Conservation (phyloP, 2,329 filamentous ascomycete species). For the Colletotrichum siamense region DNA sequence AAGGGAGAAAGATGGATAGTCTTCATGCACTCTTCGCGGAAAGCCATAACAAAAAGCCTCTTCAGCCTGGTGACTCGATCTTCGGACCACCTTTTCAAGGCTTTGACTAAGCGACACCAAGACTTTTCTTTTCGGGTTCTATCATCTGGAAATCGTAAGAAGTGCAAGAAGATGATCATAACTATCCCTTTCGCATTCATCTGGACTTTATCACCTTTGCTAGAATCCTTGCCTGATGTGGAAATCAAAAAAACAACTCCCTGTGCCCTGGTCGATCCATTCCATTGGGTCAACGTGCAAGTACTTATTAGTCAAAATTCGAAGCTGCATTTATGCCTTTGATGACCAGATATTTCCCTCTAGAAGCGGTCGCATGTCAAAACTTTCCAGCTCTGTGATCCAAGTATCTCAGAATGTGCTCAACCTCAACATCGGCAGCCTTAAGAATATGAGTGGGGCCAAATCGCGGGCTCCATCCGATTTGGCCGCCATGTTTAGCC, state of each 20-base stretch:
- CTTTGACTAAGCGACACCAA: not conserved
- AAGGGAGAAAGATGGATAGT: not conserved
- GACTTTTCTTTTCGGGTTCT: not conserved
- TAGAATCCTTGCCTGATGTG: fast-evolving
- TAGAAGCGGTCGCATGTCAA: fast-evolving
- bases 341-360: fast-evolving
- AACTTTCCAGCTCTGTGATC: not conserved
- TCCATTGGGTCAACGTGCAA: not conserved
- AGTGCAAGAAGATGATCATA: not conserved
- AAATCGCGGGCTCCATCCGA: not conserved
- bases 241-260: fast-evolving
- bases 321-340: fast-evolving
- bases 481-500: not conserved
- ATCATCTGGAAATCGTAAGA: fast-evolving
- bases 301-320: not conserved
- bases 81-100: not conserved
- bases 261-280: fast-evolving
- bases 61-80: not conserved
- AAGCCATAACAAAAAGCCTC: not conserved
- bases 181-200: fast-evolving
- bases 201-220: not conserved
- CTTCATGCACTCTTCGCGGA: not conserved
- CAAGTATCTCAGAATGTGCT: not conserved
- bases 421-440: not conserved
- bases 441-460: not conserved